Base-by-base conservation (phyloP, 495 filamentous ascomycete species). In the Cercophora sp. region DNA sequence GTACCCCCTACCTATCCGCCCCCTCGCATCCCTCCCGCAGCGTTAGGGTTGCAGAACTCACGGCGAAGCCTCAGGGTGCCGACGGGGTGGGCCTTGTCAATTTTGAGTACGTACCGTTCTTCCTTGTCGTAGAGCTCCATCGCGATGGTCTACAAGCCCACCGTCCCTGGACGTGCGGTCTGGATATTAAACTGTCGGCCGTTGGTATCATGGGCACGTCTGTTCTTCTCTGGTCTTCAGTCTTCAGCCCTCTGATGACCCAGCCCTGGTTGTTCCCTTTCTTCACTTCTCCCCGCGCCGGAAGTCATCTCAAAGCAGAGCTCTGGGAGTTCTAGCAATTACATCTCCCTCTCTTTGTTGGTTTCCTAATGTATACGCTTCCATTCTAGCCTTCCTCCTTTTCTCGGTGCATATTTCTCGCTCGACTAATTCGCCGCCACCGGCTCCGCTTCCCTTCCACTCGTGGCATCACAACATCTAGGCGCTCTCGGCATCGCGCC, bases 241-340 rank as follows among this genome's bases (percentile, higher is more conserved):
- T 72, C 73, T 70, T 65, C 55, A 44, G 36, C 22, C 36, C 22
- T 50, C 55, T 70, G 62, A 68, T 68, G 75, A 68, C 68, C 66
- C 58, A 64, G 26, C 10, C 37, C 13, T 58, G 43, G 47, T 44
- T 61, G 26, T 61, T 54, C 24, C 32, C 39, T 27, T 53, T 34
- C 51, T 42, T 50, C 48, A 59, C 53, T 51, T 44, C 37, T 52
- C 40, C 51, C 49, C 36, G 54, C 60, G 51, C 54, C 36, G 50
- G 32, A 60, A 62, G 65, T 64, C 48, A 61, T 56, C 56, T 59
- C 15, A 61, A 64, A 67, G 68, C 73, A 71, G 67, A 74, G 68
- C 77, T 77, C 77, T 70, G 74, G 75, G 68, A 77, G 75, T 74
- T 78, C 72, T 70, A 61, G 55, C 55, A 46, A 39, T 42, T 42